These are phyloP conservation scores for Cercospora brassicicola DNA, from an alignment of 2,329 filamentous ascomycete species.

Conservation along the genomic window DNA sequence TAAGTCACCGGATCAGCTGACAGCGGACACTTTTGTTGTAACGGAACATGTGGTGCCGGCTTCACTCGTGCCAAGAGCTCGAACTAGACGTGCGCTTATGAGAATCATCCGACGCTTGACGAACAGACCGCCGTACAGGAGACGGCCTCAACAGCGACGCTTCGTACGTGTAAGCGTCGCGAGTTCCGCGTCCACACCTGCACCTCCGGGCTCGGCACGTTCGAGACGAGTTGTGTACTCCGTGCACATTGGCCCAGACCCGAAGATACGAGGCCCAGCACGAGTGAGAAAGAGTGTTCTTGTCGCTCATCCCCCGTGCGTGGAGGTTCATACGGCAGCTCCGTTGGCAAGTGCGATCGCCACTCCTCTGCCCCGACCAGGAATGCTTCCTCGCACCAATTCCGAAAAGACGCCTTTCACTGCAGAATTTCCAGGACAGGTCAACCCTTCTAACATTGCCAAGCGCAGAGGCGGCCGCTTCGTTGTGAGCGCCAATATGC, in stretches of 20 bases:
- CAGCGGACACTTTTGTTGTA: background rate
- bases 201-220: background rate
- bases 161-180: background rate
- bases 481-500: background rate
- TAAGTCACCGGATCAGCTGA: background rate
- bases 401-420: slow-evolving; percentile 1
- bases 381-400: background rate
- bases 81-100: background rate
- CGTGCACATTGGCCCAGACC: background rate
- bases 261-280: background rate
- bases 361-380: background rate
- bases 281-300: background rate
- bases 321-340: background rate
- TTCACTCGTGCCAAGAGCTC: background rate
- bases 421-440: slow-evolving; percentile 14
- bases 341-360: background rate
- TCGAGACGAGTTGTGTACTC: background rate
- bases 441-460: slow-evolving; percentile 9
- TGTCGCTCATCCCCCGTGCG: background rate
- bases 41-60: background rate
- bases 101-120: background rate
- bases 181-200: background rate
- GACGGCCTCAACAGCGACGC: background rate
- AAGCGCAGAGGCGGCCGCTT: background rate
- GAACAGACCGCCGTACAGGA: background rate